Base-by-base conservation (phyloP, 306 rosid species). In the Lathyrus aphaca region DNA sequence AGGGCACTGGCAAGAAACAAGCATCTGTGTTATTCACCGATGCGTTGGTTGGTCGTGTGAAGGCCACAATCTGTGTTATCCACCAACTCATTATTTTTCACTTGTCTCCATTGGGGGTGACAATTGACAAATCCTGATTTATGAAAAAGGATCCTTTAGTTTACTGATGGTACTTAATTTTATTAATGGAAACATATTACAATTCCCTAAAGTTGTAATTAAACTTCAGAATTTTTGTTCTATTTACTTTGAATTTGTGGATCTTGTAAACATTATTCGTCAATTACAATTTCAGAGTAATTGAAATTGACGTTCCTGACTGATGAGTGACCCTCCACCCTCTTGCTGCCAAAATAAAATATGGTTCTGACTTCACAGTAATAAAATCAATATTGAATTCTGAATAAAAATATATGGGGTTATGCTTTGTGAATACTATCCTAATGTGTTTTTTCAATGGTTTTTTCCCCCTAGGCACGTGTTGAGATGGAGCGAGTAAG, bases 401-500 rank as follows among this genome's bases (percentile, higher is more conserved):
- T 29, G 39, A 56, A 56, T 56, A 39, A 27, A 56, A 29, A 53
- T 21, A 21, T 53, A 53, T 14, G 40, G 63, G 18, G 18, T 56
- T 56, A 27, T 6, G 63, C 39, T 56, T 27, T 56, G 40, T 56
- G 63, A 56, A 29, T 27, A 27, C 63, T 56, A 0, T 74, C 51
- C 23, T 32, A 56, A 21, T 62, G 68, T 82, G 74, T 71, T 65
- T 45, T 61, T 50, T 43, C 17, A 61, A 8, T 64, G 13, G 11
- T 44, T 4, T 66, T 70, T 70, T 76, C 71, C 63, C 35, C 45
- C 54, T 74, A 95, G 99, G 25, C 85, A 13, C 99, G 99, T 8
- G 86, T 91, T 69, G 96, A 89, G 78, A 82, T 83, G 84, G 99
- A 95, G 81, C 80, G 83, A 55, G 77, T 64, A 49, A 77, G 83